Percentiles rank a stretch among this genome's conserved stretches.
phyloP scores from a whole-genome alignment of 306 rosid genomes.

The Amphicarpaea edgeworthii region DNA sequence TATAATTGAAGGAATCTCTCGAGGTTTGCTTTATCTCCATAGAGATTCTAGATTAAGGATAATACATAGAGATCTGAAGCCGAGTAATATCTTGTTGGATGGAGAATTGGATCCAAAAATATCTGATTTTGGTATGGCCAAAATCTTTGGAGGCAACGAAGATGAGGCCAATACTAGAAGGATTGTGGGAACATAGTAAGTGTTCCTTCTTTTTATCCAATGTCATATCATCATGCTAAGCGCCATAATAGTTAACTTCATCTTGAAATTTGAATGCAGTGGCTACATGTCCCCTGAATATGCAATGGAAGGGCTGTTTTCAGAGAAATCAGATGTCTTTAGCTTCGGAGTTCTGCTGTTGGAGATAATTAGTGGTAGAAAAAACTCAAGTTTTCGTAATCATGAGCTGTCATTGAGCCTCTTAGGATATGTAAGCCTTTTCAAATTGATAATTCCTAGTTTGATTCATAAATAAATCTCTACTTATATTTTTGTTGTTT shows the following conservation, averaged over 20 bases:
- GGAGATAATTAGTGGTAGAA: not conserved
- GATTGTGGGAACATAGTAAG: not conserved
- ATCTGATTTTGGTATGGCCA: not conserved
- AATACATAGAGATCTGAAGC: slow-evolving; percentile 44
- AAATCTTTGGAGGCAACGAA: not conserved
- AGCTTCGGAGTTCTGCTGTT: not conserved
- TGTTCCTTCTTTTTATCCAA: not conserved
- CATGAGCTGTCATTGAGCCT: not conserved
- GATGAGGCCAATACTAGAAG: not conserved
- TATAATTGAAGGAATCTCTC: not conserved
- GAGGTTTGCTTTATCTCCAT: not conserved
- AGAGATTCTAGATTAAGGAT: slow-evolving; percentile 44
- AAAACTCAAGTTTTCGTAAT: not conserved
- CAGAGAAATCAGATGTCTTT: not conserved
- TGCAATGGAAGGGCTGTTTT: not conserved
- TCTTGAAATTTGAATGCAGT: not conserved
- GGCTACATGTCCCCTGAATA: slow-evolving; percentile 7
- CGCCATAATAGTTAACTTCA: no score
- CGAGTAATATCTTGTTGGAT: slow-evolving; percentile 41
- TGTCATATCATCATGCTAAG: no score
- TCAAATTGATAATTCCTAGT: no score
- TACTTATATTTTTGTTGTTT: not conserved
- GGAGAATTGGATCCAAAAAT: slow-evolving; percentile 5
- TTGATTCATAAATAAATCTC: no score
- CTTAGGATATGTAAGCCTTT: slow-evolving; percentile 3